Evolutionary conservation across 1,139 yeast genomes (phyloP).

Genomic region (Candida freyschussii): DNA sequence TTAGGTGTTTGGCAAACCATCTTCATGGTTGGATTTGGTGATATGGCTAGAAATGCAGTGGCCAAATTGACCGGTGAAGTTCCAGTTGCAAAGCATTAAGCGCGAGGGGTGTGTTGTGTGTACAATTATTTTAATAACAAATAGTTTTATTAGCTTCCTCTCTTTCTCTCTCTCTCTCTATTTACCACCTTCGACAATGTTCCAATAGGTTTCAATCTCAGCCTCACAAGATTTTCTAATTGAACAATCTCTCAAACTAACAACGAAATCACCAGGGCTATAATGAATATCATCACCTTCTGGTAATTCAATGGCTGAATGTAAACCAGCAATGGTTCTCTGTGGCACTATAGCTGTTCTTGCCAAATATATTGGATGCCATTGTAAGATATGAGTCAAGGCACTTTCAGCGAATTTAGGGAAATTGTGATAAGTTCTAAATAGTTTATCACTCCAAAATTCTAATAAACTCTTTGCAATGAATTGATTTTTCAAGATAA

Average conservation of each 20-base stretch:
- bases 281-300: slow-evolving; percentile 42
- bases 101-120: too few species aligned
- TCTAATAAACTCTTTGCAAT: slow-evolving; percentile 67
- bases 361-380: slow-evolving; percentile 83
- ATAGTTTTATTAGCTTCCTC: background rate
- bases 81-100: slow-evolving; percentile 30
- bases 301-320: slow-evolving; percentile 30
- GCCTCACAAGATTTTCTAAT: slow-evolving; percentile 45
- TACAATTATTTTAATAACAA: too few species aligned
- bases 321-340: slow-evolving; percentile 46
- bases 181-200: slow-evolving; percentile 7
- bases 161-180: background rate
- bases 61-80: slow-evolving; percentile 52
- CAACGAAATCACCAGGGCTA: slow-evolving; percentile 59
- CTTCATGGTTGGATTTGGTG: slow-evolving; percentile 99
- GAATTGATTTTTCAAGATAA: slow-evolving; percentile 60
- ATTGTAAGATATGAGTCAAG: slow-evolving; percentile 76
- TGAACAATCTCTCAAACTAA: slow-evolving; percentile 53
- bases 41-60: slow-evolving; percentile 69
- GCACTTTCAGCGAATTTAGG: slow-evolving; percentile 60
- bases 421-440: slow-evolving; percentile 60
- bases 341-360: slow-evolving; percentile 69
- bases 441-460: slow-evolving; percentile 68
- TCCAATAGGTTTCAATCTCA: slow-evolving; percentile 39
- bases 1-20: slow-evolving; percentile 98